Evolutionary conservation across 306 rosid genomes (phyloP), one percentile per base, ranked within the genome.

Genomic region (Rosa chinensis): DNA sequence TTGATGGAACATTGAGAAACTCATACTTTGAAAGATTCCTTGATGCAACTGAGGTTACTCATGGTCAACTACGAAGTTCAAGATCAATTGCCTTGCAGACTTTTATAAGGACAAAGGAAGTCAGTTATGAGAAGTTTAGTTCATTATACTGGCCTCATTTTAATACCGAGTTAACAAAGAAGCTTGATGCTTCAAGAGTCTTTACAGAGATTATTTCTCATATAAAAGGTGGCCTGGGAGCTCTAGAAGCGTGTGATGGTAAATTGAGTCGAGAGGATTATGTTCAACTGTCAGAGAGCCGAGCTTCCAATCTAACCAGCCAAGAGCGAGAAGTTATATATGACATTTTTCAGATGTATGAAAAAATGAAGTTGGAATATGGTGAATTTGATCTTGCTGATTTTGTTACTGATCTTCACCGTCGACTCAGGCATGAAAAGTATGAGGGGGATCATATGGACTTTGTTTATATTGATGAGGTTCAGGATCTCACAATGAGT

Each of bases 361-460:
- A 92, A 75, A 92, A 76, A 77, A 66, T 84, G 89, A 92, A 92
- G 89, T 82, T 70, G 72, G 70, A 82, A 25, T 87, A 76, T 45
- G 91, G 92, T 9, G 92, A 92, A 37, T 92, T 85, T 87, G 97
- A 89, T 88, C 71, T 89, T 75, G 91, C 90, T 37, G 94, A 92
- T 80, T 79, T 92, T 77, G 97, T 92, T 2, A 84, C 96, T 89
- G 37, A 32, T 28, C 32, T 28, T 1, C 32, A 28, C 32, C 32
- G 32, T 28, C 32, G 32, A 28, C 32, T 28, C 32, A 28, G 32
- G 32, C 32, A 28, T 28, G 32, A 28, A 28, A 28, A 28, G 32
- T 28, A 28, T 28, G 32, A 28, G 32, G 32, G 32, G 32, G 32
- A 28, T 28, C 32, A 28, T 28, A 28, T 28, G 32, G 32, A 32